These are phyloP conservation scores for Metarhizium anisopliae DNA, from an alignment of 2,329 filamentous ascomycete genomes.

Conservation along the genomic window DNA sequence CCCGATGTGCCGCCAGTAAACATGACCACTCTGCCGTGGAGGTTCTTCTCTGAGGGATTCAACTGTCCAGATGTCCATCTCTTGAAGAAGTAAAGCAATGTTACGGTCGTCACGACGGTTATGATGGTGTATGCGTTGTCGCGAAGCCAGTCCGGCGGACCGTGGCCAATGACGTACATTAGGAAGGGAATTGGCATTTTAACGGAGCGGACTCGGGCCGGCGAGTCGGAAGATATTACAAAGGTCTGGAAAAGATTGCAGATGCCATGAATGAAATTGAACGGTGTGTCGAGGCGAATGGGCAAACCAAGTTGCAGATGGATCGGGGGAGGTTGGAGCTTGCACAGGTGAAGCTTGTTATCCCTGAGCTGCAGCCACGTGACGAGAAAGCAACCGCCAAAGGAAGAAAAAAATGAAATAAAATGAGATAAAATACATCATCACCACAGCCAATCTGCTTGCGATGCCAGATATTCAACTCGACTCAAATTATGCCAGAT, in stretches of 20 bases:
- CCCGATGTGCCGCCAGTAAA: conserved; percentile 93
- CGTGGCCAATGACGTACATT: conserved; percentile 35
- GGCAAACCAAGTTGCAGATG: background rate
- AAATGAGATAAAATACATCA: background rate
- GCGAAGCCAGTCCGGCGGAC: conserved; percentile 40
- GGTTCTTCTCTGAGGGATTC: conserved; percentile 68
- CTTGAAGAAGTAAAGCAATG: conserved; percentile 47
- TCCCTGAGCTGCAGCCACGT: conserved; percentile 1
- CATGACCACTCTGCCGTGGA: conserved; percentile 91
- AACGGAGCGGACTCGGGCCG: conserved; percentile 1
- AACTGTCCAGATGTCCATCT: conserved; percentile 65
- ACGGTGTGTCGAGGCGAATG: background rate
- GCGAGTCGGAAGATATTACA: background rate
- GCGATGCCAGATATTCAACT: too few species aligned
- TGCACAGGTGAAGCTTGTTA: background rate
- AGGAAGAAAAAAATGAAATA: background rate
- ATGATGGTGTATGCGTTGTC: conserved; percentile 33
- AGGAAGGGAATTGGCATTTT: conserved; percentile 46
- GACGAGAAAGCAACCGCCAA: background rate
- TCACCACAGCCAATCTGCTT: too few species aligned
- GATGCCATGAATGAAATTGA: background rate
- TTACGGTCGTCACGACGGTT: conserved; percentile 27
- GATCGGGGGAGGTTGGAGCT: background rate
- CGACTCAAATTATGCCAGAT: background rate
- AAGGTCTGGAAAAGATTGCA: background rate